Conservation (phyloP, 1,284 basidiomycete species). For the Schizophyllum amplum region DNA sequence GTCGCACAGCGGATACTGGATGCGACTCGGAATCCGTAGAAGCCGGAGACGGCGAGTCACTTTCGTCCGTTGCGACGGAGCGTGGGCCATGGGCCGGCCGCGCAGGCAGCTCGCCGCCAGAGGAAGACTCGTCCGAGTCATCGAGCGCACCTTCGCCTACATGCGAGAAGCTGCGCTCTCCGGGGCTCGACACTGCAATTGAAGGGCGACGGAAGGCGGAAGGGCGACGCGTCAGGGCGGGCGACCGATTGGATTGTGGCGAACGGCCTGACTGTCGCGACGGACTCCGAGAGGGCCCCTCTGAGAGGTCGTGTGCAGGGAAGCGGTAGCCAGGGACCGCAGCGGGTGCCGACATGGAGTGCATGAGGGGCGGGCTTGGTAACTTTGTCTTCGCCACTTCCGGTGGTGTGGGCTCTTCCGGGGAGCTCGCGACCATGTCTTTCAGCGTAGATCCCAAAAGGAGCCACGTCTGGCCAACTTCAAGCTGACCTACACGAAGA, state of each 20-base stretch:
- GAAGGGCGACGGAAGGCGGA: conserved; percentile 24
- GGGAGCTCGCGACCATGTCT: conserved; percentile 32
- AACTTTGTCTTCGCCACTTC: conserved; percentile 14
- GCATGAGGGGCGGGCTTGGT: conserved; percentile 12
- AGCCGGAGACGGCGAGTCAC: conserved; percentile 19
- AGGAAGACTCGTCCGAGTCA: conserved; percentile 57
- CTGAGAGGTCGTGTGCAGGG: neutral
- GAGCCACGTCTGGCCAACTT: conserved; percentile 64
- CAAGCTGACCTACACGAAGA: conserved; percentile 47
- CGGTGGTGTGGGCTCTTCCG: conserved; percentile 18
- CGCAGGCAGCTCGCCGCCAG: conserved; percentile 22
- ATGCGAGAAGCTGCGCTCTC: conserved; percentile 37
- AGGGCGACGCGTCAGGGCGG: conserved; percentile 21
- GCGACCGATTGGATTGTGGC: conserved; percentile 48
- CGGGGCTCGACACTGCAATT: conserved; percentile 16
- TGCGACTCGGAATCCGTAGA: conserved; percentile 11
- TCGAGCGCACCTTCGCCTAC: conserved; percentile 71
- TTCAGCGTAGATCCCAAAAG: conserved; percentile 53
- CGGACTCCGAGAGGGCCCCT: conserved; percentile 19
- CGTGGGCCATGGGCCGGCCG: conserved; percentile 24
- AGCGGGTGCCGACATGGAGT: conserved; percentile 36
- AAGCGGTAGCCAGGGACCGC: conserved; percentile 23
- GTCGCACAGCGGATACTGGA: neutral
- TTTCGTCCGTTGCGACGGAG: conserved; percentile 20
- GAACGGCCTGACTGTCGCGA: conserved; percentile 30